phyloP scores from a whole-genome alignment of 2,329 filamentous ascomycete species.

The Hysterium pulicare region DNA sequence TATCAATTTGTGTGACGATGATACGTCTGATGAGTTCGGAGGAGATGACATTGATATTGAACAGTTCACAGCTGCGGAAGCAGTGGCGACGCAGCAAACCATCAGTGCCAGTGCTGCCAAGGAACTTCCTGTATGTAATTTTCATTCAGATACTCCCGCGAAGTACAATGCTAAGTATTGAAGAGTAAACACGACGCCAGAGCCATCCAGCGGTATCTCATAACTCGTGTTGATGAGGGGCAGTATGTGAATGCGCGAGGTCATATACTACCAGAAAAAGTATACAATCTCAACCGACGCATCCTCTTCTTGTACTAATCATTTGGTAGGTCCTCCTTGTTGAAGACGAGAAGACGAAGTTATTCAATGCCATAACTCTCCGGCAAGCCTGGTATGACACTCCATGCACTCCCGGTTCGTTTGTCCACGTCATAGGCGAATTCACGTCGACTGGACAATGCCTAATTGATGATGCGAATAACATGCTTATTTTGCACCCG shows the following conservation, averaged over 20 bases:
- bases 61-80: constrained; percentile 61
- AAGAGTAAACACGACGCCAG: constrained; percentile 66
- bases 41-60: constrained; percentile 70
- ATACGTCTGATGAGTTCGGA: constrained; percentile 69
- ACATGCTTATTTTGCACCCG: constrained; percentile 87
- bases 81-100: constrained; percentile 71
- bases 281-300: constrained; percentile 37
- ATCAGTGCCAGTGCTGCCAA: constrained; percentile 39
- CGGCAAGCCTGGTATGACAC: constrained; percentile 86
- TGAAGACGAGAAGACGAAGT: constrained; percentile 69
- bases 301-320: constrained; percentile 16
- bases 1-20: constrained; percentile 34
- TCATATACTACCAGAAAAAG: constrained; percentile 66
- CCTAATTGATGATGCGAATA: constrained; percentile 74
- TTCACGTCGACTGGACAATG: constrained; percentile 71
- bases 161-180: constrained; percentile 58
- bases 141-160: constrained; percentile 16
- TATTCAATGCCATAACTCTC: constrained; percentile 66
- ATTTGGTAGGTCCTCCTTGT: constrained; percentile 70
- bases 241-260: constrained; percentile 65
- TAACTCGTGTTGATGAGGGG: constrained; percentile 69
- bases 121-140: constrained; percentile 54
- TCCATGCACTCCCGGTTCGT: constrained; percentile 68
- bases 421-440: constrained; percentile 80
- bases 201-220: constrained; percentile 81